These are phyloP conservation scores for Seiridium unicorne DNA, from an alignment of 2,329 filamentous ascomycete species.

Conservation along the genomic window DNA sequence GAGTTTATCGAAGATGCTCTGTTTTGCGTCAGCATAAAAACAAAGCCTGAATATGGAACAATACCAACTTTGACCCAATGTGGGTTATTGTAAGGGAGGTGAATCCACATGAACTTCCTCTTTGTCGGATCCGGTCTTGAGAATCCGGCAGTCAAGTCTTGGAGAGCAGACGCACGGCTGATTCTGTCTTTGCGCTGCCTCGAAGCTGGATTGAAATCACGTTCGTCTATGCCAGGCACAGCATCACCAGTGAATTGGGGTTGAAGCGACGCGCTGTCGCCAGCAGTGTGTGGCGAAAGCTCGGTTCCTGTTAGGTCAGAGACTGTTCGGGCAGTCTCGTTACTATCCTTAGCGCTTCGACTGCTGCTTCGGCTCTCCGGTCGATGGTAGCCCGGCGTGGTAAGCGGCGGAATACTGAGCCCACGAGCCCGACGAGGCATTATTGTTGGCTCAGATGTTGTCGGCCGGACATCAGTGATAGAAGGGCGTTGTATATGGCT, in stretches of 20 bases:
- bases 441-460: slow-evolving; percentile 17
- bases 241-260: neutral
- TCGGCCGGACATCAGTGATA: slow-evolving; percentile 17
- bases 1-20: slow-evolving; percentile 38
- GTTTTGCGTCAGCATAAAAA: slow-evolving; percentile 18
- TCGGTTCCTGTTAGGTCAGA: slow-evolving; percentile 30
- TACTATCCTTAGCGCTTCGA: slow-evolving; percentile 19
- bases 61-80: slow-evolving; percentile 53
- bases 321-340: slow-evolving; percentile 17
- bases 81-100: slow-evolving; percentile 56
- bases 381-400: slow-evolving; percentile 24
- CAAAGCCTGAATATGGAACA: slow-evolving; percentile 15
- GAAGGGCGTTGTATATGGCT: slow-evolving; percentile 25
- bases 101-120: slow-evolving; percentile 57
- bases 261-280: neutral
- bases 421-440: slow-evolving; percentile 22
- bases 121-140: slow-evolving; percentile 34
- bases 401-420: slow-evolving; percentile 29
- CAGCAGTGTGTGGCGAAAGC: slow-evolving; percentile 18
- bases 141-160: slow-evolving; percentile 36
- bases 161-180: slow-evolving; percentile 17
- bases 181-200: slow-evolving; percentile 9
- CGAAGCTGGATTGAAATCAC: neutral
- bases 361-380: slow-evolving; percentile 27
- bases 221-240: slow-evolving; percentile 3